Conservation (phyloP, 1,139 yeast species). For the Candida sanyaensis region DNA sequence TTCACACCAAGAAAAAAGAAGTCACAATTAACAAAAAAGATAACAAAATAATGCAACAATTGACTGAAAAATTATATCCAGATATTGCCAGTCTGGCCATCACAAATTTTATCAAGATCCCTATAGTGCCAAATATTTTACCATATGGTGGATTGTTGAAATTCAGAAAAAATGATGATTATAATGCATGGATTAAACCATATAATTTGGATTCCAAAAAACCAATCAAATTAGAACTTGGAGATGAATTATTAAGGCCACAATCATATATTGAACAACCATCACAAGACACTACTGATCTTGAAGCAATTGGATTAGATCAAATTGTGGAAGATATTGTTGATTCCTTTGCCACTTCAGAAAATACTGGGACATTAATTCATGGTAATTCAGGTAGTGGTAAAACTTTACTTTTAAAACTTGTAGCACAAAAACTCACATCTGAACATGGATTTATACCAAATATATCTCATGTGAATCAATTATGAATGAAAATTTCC, state of each 20-base stretch:
- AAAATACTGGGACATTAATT: constrained; percentile 54
- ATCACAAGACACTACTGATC: constrained; percentile 12
- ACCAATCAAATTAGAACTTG: constrained; percentile 46
- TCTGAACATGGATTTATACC: constrained; percentile 41
- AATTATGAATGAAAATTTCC: constrained; percentile 50
- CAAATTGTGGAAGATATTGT: constrained; percentile 41
- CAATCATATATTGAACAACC: constrained; percentile 42
- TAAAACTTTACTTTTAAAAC: constrained; percentile 57
- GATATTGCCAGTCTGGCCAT: constrained; percentile 28
- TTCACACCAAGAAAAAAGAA: constrained; percentile 34
- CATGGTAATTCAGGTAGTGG: constrained; percentile 85
- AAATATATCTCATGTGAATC: constrained; percentile 55
- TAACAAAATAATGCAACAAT: constrained; percentile 17
- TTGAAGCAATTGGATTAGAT: constrained; percentile 60
- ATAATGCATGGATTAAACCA: constrained; percentile 48
- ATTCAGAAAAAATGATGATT: constrained; percentile 48
- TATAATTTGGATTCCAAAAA: constrained; percentile 24
- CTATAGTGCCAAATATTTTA: constrained; percentile 47
- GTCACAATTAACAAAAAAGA: constrained; percentile 22
- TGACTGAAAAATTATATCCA: constrained; percentile 18
- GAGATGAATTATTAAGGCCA: constrained; percentile 54
- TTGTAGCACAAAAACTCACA: constrained; percentile 39
- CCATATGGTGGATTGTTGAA: constrained; percentile 67
- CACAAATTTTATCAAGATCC: constrained; percentile 52
- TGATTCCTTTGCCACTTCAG: constrained; percentile 46